phyloP scores from a whole-genome alignment of 306 rosid genomes.

The Trichosanthes truncata region DNA sequence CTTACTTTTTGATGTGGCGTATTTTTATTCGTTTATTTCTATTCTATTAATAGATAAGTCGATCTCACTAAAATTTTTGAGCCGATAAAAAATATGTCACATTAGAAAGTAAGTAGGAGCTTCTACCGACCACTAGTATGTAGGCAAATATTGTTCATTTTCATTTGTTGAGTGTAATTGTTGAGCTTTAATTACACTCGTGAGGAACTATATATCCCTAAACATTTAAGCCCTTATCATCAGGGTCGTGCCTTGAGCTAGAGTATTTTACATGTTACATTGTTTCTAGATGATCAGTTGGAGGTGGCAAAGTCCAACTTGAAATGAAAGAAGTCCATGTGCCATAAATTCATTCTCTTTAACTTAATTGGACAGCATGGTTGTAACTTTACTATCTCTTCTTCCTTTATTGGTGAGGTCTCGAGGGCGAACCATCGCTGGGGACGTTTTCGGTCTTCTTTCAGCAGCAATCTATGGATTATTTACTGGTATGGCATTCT shows the following conservation, averaged over 20 bases:
- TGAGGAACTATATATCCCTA: no score
- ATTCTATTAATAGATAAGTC: neutral
- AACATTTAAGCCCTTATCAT: neutral
- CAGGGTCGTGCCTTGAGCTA: neutral
- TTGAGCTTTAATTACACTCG: no score
- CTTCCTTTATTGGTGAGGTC: constrained; percentile 27
- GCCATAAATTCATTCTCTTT: neutral
- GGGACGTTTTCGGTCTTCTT: constrained; percentile 53
- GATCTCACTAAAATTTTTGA: neutral
- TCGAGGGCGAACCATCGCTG: constrained; percentile 37
- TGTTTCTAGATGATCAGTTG: neutral
- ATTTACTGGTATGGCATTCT: constrained; percentile 42
- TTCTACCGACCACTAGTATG: no score
- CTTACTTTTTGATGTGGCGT: neutral
- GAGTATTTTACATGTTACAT: neutral
- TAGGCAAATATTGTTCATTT: no score
- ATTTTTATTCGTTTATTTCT: neutral
- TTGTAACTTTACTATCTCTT: neutral
- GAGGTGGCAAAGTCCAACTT: neutral
- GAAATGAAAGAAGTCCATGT: neutral
- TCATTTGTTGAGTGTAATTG: neutral
- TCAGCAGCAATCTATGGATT: constrained; percentile 55
- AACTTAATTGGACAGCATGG: neutral
- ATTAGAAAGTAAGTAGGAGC: neutral
- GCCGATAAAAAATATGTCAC: neutral